Base-by-base conservation (phyloP, 768 basidiomycete species). In the Leccinum uliginosum region DNA sequence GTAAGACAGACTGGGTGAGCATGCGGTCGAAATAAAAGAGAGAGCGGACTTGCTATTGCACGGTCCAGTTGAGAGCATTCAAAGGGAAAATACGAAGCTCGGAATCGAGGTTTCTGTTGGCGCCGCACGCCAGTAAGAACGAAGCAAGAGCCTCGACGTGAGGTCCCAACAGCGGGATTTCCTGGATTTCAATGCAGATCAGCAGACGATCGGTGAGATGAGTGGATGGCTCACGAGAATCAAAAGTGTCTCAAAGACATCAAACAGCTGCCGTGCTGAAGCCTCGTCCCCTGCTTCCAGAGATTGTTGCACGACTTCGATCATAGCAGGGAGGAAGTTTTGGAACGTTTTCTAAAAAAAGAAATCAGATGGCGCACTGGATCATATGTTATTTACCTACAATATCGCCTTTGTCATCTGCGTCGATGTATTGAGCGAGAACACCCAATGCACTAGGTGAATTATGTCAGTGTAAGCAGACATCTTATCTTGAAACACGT, bases 41-140 rank as follows among this genome's bases (percentile, higher is more conserved):
- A 46, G 12, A 29, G 19, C 4, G 1, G 7, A 75, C 87, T 65
- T 66, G 87, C 93, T 98, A 98, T 79, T 95, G 89, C 53, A 98
- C 87, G 8, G 94, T 93, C 95, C 95, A 98, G 67, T 93, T 90
- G 9, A 99, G 83, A 7, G 91, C 89, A 66, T 98, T 98, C 38
- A 99, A 81, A 10, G 90, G 86, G 63, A 97, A 87, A 58, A 94
- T 83, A 56, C 97, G 89, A 57, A 97, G 83, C 51, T 91, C 93
- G 49, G 75, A 73, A 46, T 91, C 90, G 65, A 87, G 85, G 11
- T 76, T 73, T 60, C 80, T 81, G 77, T 96, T 94, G 30, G 81
- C 86, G 55, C 93, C 95, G 44, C 87, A 87, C 48, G 78, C 78
- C 40, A 98, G 81, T 59, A 98, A 86, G 83, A 98, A 97, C 51